Percentiles rank a stretch among this genome's conserved stretches.
These are phyloP conservation scores for Nissolia schottii DNA, from an alignment of 306 rosid species.

Conservation along the genomic window DNA sequence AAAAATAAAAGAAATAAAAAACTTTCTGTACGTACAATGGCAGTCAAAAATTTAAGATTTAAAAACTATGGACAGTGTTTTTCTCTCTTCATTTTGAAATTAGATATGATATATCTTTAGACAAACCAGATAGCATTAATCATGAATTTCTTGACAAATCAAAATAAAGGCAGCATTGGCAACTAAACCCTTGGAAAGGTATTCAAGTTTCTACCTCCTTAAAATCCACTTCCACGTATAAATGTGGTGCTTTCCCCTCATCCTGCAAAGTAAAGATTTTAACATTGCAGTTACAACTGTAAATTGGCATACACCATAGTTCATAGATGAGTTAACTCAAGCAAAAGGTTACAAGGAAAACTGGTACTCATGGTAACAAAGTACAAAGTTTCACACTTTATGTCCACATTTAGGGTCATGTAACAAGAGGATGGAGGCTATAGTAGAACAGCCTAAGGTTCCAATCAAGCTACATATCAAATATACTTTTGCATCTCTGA, in stretches of 20 bases:
- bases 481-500: not conserved
- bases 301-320: not conserved
- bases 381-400: not conserved
- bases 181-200: constrained; percentile 17
- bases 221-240: constrained; percentile 93
- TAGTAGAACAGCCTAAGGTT: not conserved
- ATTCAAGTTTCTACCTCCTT: constrained; percentile 62
- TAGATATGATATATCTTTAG: not conserved
- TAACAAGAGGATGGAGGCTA: not conserved
- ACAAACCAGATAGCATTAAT: not conserved
- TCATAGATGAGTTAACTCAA: not conserved
- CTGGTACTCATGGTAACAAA: not conserved
- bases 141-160: constrained; percentile 15
- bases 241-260: constrained; percentile 72
- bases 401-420: not conserved
- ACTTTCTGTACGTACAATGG: constrained; percentile 6
- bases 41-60: not conserved
- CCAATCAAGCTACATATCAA: constrained; percentile 5
- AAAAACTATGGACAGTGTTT: not conserved
- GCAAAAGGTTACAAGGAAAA: constrained; percentile 1
- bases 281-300: constrained; percentile 13
- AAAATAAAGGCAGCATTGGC: constrained; percentile 7
- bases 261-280: constrained; percentile 47
- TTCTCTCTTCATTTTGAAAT: not conserved
- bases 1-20: too few relatives aligned